Percentiles rank a stretch among this genome's conserved stretches.
Evolutionary conservation across 768 basidiomycete genomes (phyloP).

Genomic region (Mrakia hoshinonis): DNA sequence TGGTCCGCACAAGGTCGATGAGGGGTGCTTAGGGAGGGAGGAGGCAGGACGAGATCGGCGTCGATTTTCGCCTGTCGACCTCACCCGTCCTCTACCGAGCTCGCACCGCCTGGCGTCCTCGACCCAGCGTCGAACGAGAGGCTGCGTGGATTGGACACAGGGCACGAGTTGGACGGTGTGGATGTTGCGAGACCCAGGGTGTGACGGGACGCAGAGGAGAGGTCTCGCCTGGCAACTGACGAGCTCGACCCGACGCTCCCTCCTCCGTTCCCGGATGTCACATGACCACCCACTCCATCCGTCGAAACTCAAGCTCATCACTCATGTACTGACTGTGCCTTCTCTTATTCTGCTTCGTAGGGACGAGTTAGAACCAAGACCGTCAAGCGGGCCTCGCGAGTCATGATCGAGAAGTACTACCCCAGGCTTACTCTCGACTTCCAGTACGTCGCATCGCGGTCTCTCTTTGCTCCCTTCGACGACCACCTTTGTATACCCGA

Average conservation of each 20-base stretch:
- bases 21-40: too few species aligned
- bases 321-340: not conserved
- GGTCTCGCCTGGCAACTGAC: too few species aligned
- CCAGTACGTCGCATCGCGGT: conserved; percentile 48
- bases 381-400: conserved; percentile 96
- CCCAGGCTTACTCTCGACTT: conserved; percentile 98
- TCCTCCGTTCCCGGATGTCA: not conserved
- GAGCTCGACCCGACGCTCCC: not conserved
- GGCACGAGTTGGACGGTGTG: too few species aligned
- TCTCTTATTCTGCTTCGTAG: conserved; percentile 43
- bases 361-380: conserved; percentile 99
- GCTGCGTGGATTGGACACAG: too few species aligned
- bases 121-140: too few species aligned
- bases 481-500: not conserved
- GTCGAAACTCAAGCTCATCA: not conserved
- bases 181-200: too few species aligned
- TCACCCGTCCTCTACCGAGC: too few species aligned
- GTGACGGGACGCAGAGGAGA: too few species aligned
- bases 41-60: too few species aligned
- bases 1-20: too few species aligned
- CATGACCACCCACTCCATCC: not conserved
- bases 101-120: too few species aligned
- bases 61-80: too few species aligned
- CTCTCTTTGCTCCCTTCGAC: not conserved
- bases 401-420: conserved; percentile 99